Base-by-base conservation (phyloP, 352 stramenopile genomes). In the Globisporangium orthogonon region DNA sequence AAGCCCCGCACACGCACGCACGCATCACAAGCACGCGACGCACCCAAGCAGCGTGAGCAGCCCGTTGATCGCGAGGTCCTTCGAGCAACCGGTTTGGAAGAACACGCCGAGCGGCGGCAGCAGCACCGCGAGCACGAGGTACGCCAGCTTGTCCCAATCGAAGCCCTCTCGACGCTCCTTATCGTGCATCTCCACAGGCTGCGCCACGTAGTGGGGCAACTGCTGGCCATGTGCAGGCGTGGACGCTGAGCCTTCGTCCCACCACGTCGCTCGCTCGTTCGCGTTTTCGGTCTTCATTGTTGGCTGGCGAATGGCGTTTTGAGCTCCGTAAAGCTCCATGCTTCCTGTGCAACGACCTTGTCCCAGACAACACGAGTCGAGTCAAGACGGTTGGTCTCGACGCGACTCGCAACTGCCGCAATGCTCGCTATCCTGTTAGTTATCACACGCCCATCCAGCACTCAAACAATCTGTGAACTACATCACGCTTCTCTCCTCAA, bases 31-130 rank as follows among this genome's bases (percentile, higher is more conserved):
- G 33, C 4, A 5, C 33, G 9, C 2, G 41, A 28, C 41, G 41
- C 14, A 46, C 41, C n/a, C 15, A 73, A 46, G 41, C 14, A 46
- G 5, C 41, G 41, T 87, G 56, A 87, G 74, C 62, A 87, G 60
- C 14, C 79, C 69, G 71, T 87, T 87, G 58, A 87, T 86, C 39
- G 69, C 71, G 13, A 87, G 65, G 47, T 76, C 65, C 15, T 58
- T 62, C 6, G 37, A 70, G 56, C 68, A 76, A 56, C 69, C 69
- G 7, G 66, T 57, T 45, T 76, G 69, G 65, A 76, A 73, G 43
- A 65, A 76, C 0, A 76, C 69, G 10, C 69, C 69, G 2, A 76
- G n/a, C 4, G 69, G 69, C 18, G 69, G 69, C 23, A 23, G 23
- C 23, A 23, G 23, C 23, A 23, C 23, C 23, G 23, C 23, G 23